Conservation (phyloP, 345 rosid genomes). For the Populus simonii region DNA sequence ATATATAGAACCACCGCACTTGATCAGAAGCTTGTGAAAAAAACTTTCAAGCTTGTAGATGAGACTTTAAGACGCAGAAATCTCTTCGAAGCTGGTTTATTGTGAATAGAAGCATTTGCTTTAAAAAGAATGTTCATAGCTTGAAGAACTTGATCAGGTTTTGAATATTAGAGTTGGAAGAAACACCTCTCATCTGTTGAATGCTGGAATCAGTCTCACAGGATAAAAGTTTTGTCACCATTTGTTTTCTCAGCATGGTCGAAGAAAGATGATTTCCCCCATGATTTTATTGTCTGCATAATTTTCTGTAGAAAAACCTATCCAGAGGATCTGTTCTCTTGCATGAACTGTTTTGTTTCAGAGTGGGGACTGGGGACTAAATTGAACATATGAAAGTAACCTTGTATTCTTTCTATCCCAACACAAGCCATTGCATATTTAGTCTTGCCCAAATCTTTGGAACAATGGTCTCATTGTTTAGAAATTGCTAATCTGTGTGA, state of each 20-base stretch:
- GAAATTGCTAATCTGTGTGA: background rate
- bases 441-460: background rate
- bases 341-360: background rate
- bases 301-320: constrained; percentile 14
- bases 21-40: constrained; percentile 96
- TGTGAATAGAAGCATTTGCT: constrained; percentile 40
- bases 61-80: constrained; percentile 91
- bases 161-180: constrained; percentile 12
- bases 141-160: constrained; percentile 22
- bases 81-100: constrained; percentile 86
- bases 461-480: background rate
- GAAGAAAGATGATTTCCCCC: background rate
- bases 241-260: constrained; percentile 5
- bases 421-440: constrained; percentile 6
- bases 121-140: constrained; percentile 23
- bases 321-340: background rate
- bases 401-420: constrained; percentile 1
- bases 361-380: background rate
- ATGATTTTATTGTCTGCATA: constrained; percentile 13
- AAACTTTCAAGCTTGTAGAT: constrained; percentile 95
- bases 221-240: constrained; percentile 25
- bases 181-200: constrained; percentile 10
- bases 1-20: constrained; percentile 91
- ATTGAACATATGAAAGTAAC: constrained; percentile 9
- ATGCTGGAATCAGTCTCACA: constrained; percentile 16